Evolutionary conservation across 441 rosid genomes (phyloP).

Genomic region (Oxalis stricta): DNA sequence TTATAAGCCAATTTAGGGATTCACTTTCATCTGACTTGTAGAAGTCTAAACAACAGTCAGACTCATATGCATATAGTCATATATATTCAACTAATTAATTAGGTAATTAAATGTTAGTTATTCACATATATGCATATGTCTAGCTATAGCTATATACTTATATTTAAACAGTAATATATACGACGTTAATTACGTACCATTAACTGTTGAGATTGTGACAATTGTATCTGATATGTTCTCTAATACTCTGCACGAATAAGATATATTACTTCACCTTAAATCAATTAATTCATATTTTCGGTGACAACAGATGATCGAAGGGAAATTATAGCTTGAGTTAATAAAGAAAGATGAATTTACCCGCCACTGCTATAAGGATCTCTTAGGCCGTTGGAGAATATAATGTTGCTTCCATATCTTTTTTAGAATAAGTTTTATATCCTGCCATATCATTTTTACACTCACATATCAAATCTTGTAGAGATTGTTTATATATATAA

Average conservation of each 20-base stretch:
- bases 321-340: background rate
- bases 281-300: background rate
- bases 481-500: background rate
- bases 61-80: background rate
- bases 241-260: constrained; percentile 3
- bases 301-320: too few species aligned
- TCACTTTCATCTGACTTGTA: background rate
- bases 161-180: too few species aligned
- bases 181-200: constrained; percentile 1
- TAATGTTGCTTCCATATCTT: constrained; percentile 24
- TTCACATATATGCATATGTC: too few species aligned
- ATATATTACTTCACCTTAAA: background rate
- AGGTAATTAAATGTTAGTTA: too few species aligned
- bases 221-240: constrained; percentile 8
- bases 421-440: constrained; percentile 8
- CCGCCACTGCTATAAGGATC: constrained; percentile 25
- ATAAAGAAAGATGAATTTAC: constrained; percentile 1
- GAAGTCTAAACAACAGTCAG: background rate
- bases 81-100: too few species aligned
- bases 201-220: background rate
- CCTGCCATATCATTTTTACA: constrained; percentile 6
- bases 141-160: background rate
- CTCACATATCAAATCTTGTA: background rate
- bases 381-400: constrained; percentile 23
- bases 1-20: background rate